Evolutionary conservation across 257 asterid genomes (phyloP), one percentile per base, ranked within the genome.

Genomic region (Nicotiana paniculata): DNA sequence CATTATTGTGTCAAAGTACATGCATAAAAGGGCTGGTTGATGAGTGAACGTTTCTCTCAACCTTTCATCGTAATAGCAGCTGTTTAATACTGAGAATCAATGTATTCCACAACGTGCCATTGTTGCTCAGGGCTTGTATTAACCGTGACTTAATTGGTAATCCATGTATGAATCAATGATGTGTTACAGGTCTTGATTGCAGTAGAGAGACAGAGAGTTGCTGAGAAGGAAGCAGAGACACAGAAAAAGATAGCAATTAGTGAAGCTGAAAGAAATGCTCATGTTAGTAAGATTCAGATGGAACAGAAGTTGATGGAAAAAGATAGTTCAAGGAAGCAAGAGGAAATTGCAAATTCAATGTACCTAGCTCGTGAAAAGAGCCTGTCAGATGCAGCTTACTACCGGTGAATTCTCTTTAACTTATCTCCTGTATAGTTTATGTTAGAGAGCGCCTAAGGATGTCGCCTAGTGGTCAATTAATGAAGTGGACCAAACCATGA

Each of bases 201-300:
- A 10, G 85, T 92, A 59, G 99, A 96, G 92, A 94, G 75, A 81
- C 99, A 96, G 86, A 90, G 88, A 88, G 99, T 96, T 85, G 46
- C 97, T 32, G 98, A 96, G 92, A 96, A 96, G 90, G 99, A 94
- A 90, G 99, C 99, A 43, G 99, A 96, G 88, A 96, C 98, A 1
- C 90, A 90, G 84, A 92, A 93, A 86, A 96, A 94, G 86, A 93
- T 96, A 67, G 99, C 99, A 48, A 87, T 96, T 59, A 94, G 97
- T 84, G 99, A 96, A 90, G 99, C 99, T 21, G 97, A 96, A 86
- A 93, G 93, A 80, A 3, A 91, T 81, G 94, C 99, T 85, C 97
- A 94, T 68, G 95, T 96, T 51, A 96, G 99, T 89, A 91, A 84
- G 91, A 96, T 96, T 77, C 97, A 91, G 83, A 96, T 94, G 99